phyloP scores from a whole-genome alignment of 1,139 yeast genomes.

The Blastobotrys indianensis region DNA sequence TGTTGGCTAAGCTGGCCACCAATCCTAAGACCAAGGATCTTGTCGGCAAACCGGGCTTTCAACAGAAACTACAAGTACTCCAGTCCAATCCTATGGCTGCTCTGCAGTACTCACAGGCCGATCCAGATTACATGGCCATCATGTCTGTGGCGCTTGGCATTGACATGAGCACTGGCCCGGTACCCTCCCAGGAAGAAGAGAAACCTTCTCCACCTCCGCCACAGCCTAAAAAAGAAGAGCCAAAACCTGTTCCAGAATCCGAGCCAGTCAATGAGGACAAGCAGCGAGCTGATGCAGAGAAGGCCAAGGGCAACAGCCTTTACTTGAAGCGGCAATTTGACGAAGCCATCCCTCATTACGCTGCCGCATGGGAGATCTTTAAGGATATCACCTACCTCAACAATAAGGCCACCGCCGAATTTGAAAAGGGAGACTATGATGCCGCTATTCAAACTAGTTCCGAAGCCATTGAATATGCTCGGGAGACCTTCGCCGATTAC shows the following conservation, averaged over 20 bases:
- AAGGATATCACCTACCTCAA: slow-evolving; percentile 90
- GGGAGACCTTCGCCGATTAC: slow-evolving; percentile 87
- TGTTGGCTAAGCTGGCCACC: slow-evolving; percentile 64
- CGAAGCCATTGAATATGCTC: slow-evolving; percentile 80
- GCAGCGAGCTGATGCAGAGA: slow-evolving; percentile 68
- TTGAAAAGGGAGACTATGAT: slow-evolving; percentile 88
- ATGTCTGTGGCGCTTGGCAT: slow-evolving; percentile 86
- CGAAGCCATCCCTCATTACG: slow-evolving; percentile 82
- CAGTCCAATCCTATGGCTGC: slow-evolving; percentile 71
- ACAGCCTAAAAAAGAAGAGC: slow-evolving; percentile 25
- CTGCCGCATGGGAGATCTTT: slow-evolving; percentile 76
- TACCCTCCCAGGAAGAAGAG: slow-evolving; percentile 19
- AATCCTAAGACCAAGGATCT: slow-evolving; percentile 85
- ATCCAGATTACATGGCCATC: slow-evolving; percentile 83
- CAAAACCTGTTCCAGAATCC: slow-evolving; percentile 31
- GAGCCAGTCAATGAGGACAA: slow-evolving; percentile 36
- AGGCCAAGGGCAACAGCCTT: slow-evolving; percentile 78
- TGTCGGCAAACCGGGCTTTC: slow-evolving; percentile 83
- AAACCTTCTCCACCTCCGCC: slow-evolving; percentile 26
- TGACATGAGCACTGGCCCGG: slow-evolving; percentile 44
- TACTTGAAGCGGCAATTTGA: slow-evolving; percentile 88
- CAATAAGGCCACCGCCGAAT: slow-evolving; percentile 97
- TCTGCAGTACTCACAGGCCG: slow-evolving; percentile 53
- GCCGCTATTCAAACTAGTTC: slow-evolving; percentile 75
- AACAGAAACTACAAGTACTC: slow-evolving; percentile 60